These are phyloP conservation scores for Fusarium sp. DNA, from an alignment of 2,329 filamentous ascomycete species.

Conservation along the genomic window DNA sequence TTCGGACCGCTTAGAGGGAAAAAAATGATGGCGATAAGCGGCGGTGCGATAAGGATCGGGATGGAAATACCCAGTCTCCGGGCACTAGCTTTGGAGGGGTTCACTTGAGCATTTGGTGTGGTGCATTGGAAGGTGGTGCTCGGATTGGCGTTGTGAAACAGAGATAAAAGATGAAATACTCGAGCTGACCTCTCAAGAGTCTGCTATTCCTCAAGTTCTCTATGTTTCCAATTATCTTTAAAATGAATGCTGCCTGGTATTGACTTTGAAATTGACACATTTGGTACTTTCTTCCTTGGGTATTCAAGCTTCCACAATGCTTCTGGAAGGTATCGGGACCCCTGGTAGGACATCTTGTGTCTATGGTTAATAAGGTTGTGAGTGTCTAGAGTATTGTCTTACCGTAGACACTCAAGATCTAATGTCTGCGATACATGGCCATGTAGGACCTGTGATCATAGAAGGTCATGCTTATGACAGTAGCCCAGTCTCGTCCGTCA, in stretches of 20 bases:
- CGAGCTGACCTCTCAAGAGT: background rate
- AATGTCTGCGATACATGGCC: background rate
- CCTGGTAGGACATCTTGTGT: background rate
- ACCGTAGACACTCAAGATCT: background rate
- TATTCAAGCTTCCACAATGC: constrained; percentile 3
- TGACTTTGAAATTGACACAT: background rate
- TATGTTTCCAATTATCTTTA: background rate
- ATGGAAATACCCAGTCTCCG: constrained; percentile 41
- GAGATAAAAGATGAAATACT: background rate
- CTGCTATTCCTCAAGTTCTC: background rate
- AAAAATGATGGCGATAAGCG: constrained; percentile 39
- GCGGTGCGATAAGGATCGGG: constrained; percentile 39
- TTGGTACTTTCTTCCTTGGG: background rate
- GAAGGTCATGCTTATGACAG: background rate
- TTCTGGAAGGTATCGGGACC: constrained; percentile 22
- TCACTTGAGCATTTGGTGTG: background rate
- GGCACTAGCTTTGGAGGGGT: background rate
- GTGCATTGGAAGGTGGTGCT: background rate
- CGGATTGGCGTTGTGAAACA: background rate
- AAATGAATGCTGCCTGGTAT: background rate
- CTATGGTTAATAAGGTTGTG: background rate
- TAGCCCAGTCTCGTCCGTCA: background rate
- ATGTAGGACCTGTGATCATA: background rate
- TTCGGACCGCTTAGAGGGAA: constrained; percentile 19
- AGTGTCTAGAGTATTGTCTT: background rate